Evolutionary conservation across 129 eudicot genomes (phyloP).

Genomic region (Pulicaria dysenterica): DNA sequence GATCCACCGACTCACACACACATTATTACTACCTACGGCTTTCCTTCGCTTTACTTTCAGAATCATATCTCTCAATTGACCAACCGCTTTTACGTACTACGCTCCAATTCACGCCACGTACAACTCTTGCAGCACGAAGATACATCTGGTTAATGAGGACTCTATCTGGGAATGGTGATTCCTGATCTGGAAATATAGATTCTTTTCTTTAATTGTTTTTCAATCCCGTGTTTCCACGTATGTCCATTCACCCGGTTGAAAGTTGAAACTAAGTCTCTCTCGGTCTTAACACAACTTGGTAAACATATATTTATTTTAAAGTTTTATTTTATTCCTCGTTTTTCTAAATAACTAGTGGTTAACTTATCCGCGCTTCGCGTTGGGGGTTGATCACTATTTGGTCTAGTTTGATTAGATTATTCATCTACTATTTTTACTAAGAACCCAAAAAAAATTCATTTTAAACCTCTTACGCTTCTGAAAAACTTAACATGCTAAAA

Average conservation of each 20-base stretch:
- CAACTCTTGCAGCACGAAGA: not conserved
- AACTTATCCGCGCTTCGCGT: no score
- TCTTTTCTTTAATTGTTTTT: not conserved
- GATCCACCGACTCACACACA: constrained; percentile 43
- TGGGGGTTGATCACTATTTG: no score
- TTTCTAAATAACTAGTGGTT: no score
- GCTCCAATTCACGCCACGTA: not conserved
- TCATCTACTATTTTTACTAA: no score
- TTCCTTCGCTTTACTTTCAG: no score
- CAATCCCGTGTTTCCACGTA: constrained; percentile 42
- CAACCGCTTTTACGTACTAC: constrained; percentile 5
- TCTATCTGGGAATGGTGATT: constrained; percentile 1
- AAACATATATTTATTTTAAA: not conserved
- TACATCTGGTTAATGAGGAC: not conserved
- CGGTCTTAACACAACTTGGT: constrained; percentile 12
- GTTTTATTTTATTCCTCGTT: not conserved
- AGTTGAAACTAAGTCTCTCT: not conserved
- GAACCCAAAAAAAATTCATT: no score
- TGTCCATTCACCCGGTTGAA: constrained; percentile 34
- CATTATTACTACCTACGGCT: constrained; percentile 13
- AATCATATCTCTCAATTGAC: constrained; percentile 35
- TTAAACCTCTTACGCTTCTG: no score
- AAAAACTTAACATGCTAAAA: no score
- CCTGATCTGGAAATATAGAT: not conserved
- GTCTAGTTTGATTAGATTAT: no score